Base-by-base conservation (phyloP, 2,329 filamentous ascomycete genomes). In the Colletotrichum tofieldiae region DNA sequence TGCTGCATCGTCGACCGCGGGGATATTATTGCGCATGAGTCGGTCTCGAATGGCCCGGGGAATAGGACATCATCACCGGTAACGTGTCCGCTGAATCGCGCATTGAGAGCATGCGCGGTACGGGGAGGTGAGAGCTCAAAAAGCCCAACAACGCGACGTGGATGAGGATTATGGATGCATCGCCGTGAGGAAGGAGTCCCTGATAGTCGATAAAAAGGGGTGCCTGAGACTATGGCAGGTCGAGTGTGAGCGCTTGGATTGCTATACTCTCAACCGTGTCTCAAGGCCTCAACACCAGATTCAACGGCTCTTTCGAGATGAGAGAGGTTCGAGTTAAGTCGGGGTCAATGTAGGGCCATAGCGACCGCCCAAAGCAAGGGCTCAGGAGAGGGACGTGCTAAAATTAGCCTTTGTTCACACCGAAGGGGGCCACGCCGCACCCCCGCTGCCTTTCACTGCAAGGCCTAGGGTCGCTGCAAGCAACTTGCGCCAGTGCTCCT, bases 1-100 rank as follows among this genome's bases (percentile, higher is more conserved):
- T 47, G 71, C 49, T 67, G 67, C 51, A 68, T 72, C 37, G 47
- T 39, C 23, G 45, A 55, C 37, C 59, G 59, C 49, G 67, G 61
- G 55, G 54, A 62, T 47, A 55, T 52, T 45, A 72, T 67, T 41
- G 71, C 56, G 61, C 62, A 67, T 41, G 47, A 65, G 70, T 70
- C 66, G 54, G 26, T 70, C 47, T 55, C 35, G 45, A 43, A 65
- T 56, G 49, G 32, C 29, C 59, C 54, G n/a, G 35, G 54, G 32
- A 43, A 59, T 37, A 37, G 47, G 26, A 72, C 65, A 70, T 60
- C 66, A 60, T 72, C 54, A 51, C 49, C 60, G 65, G n/a, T 39
- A 23, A 55, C 32, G 47, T 41, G 54, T 55, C 29, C 18, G 45
- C 26, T 49, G 54, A 37, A n/a, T 47, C 32, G 66, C 54, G 47